Evolutionary conservation across 2,329 filamentous ascomycete species (phyloP).

Genomic region (Aspergillus thermomutatus): DNA sequence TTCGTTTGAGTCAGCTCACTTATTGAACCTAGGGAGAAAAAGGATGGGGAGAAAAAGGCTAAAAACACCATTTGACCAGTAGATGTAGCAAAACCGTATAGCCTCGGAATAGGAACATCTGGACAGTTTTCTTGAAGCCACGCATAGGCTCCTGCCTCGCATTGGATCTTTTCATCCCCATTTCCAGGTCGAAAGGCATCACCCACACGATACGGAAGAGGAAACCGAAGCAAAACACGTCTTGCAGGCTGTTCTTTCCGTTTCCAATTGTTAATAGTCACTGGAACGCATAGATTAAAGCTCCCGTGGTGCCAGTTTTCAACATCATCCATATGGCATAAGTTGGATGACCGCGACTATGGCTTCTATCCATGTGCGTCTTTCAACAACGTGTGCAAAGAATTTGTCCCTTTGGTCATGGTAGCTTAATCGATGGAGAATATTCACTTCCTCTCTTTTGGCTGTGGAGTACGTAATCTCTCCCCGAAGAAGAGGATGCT

Average conservation of each 20-base stretch:
- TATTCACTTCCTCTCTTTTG: conserved; percentile 17
- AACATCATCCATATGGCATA: conserved; percentile 12
- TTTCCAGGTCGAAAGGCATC: conserved; percentile 21
- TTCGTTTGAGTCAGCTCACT: neutral
- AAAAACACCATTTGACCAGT: conserved; percentile 14
- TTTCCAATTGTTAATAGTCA: neutral
- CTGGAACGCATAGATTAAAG: conserved; percentile 13
- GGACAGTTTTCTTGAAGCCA: conserved; percentile 24
- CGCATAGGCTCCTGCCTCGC: conserved; percentile 24
- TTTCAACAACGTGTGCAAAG: conserved; percentile 16
- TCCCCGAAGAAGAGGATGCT: conserved; percentile 11
- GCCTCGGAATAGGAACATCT: conserved; percentile 17
- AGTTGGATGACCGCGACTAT: conserved; percentile 15
- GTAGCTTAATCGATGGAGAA: conserved; percentile 21
- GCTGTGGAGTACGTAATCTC: conserved; percentile 21
- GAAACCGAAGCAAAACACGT: conserved; percentile 19
- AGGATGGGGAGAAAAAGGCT: neutral
- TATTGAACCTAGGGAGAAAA: neutral
- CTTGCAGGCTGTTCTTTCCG: neutral
- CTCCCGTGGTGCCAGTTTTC: conserved; percentile 19
- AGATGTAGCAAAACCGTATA: conserved; percentile 24
- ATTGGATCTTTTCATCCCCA: conserved; percentile 24
- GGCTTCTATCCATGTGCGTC: conserved; percentile 20
- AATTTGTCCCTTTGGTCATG: conserved; percentile 15
- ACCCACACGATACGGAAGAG: conserved; percentile 21